These are phyloP conservation scores for Sporothrix schenckii DNA, from an alignment of 2,329 filamentous ascomycete species.

Conservation along the genomic window DNA sequence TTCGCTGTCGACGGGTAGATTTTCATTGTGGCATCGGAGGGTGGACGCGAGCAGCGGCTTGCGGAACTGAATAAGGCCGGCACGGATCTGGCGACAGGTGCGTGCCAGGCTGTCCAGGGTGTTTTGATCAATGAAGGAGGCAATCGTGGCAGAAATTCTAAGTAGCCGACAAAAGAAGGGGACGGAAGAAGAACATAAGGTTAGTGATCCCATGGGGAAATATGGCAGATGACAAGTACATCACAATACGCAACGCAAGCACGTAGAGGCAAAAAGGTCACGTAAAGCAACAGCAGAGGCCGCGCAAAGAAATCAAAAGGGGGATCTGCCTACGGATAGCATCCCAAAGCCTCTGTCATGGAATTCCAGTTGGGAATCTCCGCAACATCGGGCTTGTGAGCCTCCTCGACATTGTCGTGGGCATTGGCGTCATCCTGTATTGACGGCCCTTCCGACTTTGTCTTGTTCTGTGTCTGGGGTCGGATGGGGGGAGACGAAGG, in stretches of 20 bases:
- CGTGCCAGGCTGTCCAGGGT: conserved; percentile 80
- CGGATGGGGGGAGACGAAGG: conserved; percentile 30
- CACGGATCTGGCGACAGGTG: conserved; percentile 78
- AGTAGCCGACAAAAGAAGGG: conserved; percentile 26
- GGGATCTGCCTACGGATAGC: conserved; percentile 65
- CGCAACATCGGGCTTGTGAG: conserved; percentile 38
- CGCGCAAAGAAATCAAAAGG: conserved; percentile 29
- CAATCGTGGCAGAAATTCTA: conserved; percentile 77
- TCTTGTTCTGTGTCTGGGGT: conserved; percentile 6
- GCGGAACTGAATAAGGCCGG: conserved; percentile 77
- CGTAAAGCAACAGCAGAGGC: neutral
- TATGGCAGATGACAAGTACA: conserved; percentile 21
- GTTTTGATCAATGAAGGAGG: conserved; percentile 80
- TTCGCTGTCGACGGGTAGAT: conserved; percentile 56
- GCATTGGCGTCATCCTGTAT: neutral
- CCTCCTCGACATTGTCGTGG: conserved; percentile 34
- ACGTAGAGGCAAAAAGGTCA: neutral
- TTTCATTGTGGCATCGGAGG: conserved; percentile 77
- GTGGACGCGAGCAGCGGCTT: conserved; percentile 72
- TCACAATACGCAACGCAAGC: conserved; percentile 28
- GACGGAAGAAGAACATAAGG: conserved; percentile 25
- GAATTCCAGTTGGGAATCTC: conserved; percentile 60
- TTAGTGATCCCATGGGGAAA: conserved; percentile 35
- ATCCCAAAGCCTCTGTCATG: conserved; percentile 65
- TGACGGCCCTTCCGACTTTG: neutral